Conservation (phyloP, 1,139 yeast genomes). For the Sugiyamaella neomexicana region DNA sequence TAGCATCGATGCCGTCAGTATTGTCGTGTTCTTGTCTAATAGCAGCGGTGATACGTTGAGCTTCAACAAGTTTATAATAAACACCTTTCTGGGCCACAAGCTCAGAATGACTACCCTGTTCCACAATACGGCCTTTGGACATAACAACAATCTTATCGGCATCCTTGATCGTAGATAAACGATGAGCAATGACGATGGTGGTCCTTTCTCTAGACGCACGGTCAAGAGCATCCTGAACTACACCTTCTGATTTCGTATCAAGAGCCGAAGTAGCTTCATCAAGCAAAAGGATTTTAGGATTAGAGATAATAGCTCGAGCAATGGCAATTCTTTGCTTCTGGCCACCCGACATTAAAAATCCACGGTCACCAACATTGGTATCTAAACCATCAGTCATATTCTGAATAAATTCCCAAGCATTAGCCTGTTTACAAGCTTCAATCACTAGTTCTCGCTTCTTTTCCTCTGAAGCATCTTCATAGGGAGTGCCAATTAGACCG, state of each 20-base stretch:
- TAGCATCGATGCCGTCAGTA: slow-evolving; percentile 18
- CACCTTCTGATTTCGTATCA: slow-evolving; percentile 65
- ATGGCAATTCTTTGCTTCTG: slow-evolving; percentile 89
- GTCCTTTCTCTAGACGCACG: slow-evolving; percentile 64
- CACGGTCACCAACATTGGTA: slow-evolving; percentile 58
- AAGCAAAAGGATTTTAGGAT: slow-evolving; percentile 60
- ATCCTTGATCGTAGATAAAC: slow-evolving; percentile 66
- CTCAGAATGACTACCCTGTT: slow-evolving; percentile 45
- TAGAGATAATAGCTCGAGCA: slow-evolving; percentile 73
- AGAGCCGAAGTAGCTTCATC: slow-evolving; percentile 84
- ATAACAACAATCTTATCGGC: slow-evolving; percentile 48
- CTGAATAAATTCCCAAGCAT: slow-evolving; percentile 46
- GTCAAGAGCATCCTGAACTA: slow-evolving; percentile 54
- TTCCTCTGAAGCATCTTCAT: slow-evolving; percentile 45
- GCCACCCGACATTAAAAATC: slow-evolving; percentile 68
- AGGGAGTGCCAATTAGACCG: slow-evolving; percentile 59
- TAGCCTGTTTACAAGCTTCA: slow-evolving; percentile 44
- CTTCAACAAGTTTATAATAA: slow-evolving; percentile 41
- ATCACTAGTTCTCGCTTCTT: slow-evolving; percentile 38
- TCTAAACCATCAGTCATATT: slow-evolving; percentile 46
- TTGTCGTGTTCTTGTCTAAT: slow-evolving; percentile 3
- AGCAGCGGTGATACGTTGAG: slow-evolving; percentile 33
- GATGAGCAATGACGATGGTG: slow-evolving; percentile 76
- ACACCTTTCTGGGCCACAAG: slow-evolving; percentile 39
- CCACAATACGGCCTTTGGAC: slow-evolving; percentile 45